A percentile compares a stretch with the other conserved stretches of the same genome.
phyloP scores from a whole-genome alignment of 441 rosid species.

The Dalechampia spathulata region DNA sequence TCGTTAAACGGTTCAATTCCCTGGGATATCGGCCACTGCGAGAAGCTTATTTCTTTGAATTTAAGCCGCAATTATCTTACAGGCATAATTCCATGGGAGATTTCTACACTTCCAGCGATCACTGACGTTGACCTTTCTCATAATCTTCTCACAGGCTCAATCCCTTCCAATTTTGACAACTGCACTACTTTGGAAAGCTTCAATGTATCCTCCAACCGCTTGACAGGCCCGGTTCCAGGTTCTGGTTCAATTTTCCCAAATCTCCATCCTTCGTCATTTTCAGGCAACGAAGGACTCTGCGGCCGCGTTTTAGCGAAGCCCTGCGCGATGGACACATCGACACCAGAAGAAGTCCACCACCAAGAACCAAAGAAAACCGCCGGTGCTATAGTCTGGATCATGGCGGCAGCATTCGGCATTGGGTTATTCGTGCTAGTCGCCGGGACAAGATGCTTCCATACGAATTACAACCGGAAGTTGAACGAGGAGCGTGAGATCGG shows the following conservation, averaged over 20 bases:
- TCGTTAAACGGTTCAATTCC: slow-evolving; percentile 66
- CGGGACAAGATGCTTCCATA: slow-evolving; percentile 60
- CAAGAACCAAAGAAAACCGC: slow-evolving; percentile 55
- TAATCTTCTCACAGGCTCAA: slow-evolving; percentile 67
- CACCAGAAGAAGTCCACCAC: slow-evolving; percentile 23
- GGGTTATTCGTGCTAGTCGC: slow-evolving; percentile 71
- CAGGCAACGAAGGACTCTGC: slow-evolving; percentile 71
- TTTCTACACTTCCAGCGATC: slow-evolving; percentile 61
- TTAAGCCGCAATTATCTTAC: slow-evolving; percentile 60
- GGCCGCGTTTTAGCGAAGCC: slow-evolving; percentile 51
- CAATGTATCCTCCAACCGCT: slow-evolving; percentile 67
- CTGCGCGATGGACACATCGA: slow-evolving; percentile 35
- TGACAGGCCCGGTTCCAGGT: slow-evolving; percentile 71
- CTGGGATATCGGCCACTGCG: slow-evolving; percentile 73
- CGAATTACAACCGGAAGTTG: slow-evolving; percentile 35
- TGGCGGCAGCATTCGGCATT: slow-evolving; percentile 74
- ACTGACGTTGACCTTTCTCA: slow-evolving; percentile 73
- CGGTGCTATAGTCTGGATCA: slow-evolving; percentile 84
- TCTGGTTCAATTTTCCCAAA: slow-evolving; percentile 50
- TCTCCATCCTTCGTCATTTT: slow-evolving; percentile 75
- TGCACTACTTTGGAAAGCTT: slow-evolving; percentile 69
- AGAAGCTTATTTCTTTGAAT: slow-evolving; percentile 62
- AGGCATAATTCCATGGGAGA: slow-evolving; percentile 87
- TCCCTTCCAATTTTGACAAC: slow-evolving; percentile 71
- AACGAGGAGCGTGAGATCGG: slow-evolving; percentile 44